These are phyloP conservation scores for Phytophthora litchii DNA, from an alignment of 352 stramenopile genomes.

Conservation along the genomic window DNA sequence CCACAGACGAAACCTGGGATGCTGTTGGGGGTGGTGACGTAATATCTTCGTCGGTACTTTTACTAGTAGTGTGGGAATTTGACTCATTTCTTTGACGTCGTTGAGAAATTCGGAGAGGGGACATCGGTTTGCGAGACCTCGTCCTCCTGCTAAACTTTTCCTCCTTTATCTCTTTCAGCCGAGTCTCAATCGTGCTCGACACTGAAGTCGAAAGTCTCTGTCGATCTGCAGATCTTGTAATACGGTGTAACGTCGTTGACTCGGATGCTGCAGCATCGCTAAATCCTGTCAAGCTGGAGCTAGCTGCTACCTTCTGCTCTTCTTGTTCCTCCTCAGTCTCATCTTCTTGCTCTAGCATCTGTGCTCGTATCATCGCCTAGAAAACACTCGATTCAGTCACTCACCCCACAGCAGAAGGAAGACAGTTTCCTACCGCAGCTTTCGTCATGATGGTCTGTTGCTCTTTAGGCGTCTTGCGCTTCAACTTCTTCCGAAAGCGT, in stretches of 20 bases:
- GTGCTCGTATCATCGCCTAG: constrained; percentile 5
- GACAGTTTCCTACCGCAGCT: constrained; percentile 23
- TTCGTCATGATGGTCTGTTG: constrained; percentile 37
- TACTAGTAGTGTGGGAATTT: background rate
- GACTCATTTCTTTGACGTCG: constrained; percentile 2
- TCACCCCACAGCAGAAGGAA: background rate
- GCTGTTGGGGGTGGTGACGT: background rate
- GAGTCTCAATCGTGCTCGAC: background rate
- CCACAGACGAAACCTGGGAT: background rate
- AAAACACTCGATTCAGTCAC: background rate
- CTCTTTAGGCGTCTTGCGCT: constrained; percentile 41
- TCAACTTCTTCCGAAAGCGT: constrained; percentile 53
- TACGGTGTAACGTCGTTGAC: background rate
- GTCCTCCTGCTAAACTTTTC: constrained; percentile 13
- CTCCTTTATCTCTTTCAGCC: constrained; percentile 8
- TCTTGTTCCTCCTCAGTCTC: constrained; percentile 1
- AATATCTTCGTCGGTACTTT: background rate
- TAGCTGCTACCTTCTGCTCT: background rate
- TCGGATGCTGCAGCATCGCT: background rate
- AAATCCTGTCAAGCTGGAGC: constrained; percentile 3
- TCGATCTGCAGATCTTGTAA: background rate
- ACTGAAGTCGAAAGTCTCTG: background rate
- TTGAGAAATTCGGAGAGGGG: constrained; percentile 16
- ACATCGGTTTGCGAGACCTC: constrained; percentile 11
- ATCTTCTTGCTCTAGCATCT: constrained; percentile 13